These are phyloP conservation scores for Coemansia sp. DNA, from an alignment of 192 early-diverging fungal genomes.

Conservation along the genomic window DNA sequence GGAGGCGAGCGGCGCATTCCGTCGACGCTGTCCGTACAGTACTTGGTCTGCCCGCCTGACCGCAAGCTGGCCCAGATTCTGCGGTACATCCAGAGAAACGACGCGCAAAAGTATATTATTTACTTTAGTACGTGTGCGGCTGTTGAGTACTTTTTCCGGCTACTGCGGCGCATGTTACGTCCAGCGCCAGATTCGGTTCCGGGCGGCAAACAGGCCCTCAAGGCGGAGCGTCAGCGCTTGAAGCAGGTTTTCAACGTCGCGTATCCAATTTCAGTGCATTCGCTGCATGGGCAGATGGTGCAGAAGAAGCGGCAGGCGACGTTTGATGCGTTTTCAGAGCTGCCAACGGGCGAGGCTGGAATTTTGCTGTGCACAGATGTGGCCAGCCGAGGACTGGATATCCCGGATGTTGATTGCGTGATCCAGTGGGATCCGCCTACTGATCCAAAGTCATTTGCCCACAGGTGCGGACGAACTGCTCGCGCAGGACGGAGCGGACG, in stretches of 20 bases:
- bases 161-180: conserved; percentile 42
- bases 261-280: conserved; percentile 46
- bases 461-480: conserved; percentile 93
- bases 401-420: conserved; percentile 93
- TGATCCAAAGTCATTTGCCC: conserved; percentile 93
- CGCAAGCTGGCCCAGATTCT: conserved; percentile 79
- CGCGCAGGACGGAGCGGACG: conserved; percentile 81
- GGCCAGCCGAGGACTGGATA: conserved; percentile 91
- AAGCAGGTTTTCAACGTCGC: conserved; percentile 12
- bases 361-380: conserved; percentile 94
- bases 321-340: conserved; percentile 69
- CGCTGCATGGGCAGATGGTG: conserved; percentile 92
- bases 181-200: conserved; percentile 30
- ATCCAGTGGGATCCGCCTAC: conserved; percentile 94
- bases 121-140: conserved; percentile 95
- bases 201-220: conserved; percentile 35
- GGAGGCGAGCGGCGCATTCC: conserved; percentile 29
- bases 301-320: conserved; percentile 81
- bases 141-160: conserved; percentile 92
- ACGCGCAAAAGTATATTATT: conserved; percentile 80
- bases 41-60: conserved; percentile 73
- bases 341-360: conserved; percentile 66
- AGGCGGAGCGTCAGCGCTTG: conserved; percentile 23
- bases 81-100: conserved; percentile 60
- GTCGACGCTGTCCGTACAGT: conserved; percentile 64